Evolutionary conservation across 2,329 filamentous ascomycete species (phyloP), one percentile per base, ranked within the genome.

Genomic region (Trichoderma harzianum): DNA sequence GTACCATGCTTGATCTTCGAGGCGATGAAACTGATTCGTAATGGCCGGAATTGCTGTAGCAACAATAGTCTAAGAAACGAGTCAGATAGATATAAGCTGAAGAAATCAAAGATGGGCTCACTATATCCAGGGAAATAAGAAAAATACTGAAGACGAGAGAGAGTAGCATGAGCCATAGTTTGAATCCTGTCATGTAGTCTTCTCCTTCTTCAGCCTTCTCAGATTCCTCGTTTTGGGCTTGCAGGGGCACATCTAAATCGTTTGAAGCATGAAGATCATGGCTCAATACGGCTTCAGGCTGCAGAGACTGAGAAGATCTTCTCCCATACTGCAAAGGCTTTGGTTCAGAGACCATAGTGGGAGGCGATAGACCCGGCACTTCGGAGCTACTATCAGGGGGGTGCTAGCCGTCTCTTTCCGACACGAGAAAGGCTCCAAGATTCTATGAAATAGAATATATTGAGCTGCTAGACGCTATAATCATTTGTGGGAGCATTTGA

Each of bases 1-100:
- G 74, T 89, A 89, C 87, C 87, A 89, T 11, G 84, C 83, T 14
- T 87, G 81, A 66, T 86, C 82, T 28, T 79, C 78, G 7, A 87
- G 79, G 43, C 82, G 78, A 34, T 83, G 77, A 76, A 85, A 84
- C 24, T 84, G 80, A 73, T 80, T 82, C 1, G 85, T 86, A 72
- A 87, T 86, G 53, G 83, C 83, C 1, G 85, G 85, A 51, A 87
- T 86, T 5, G 84, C 85, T 0, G 85, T 86, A 4, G 83, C 84
- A 21, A 86, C 81, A 67, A 87, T 86, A 4, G 84, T 86, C 81
- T 84, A 3, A 34, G 24, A n/a, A 18, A 10, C 14, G 4, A 12
- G 18, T 67, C 16, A 58, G 62, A 34, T 24, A 34, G 24, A 6
- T 1, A 2, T 2, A 12, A 12, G 16, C 1, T 7, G 5, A 28